Base-by-base conservation (phyloP, 345 rosid species). In the Murraya koenigii region DNA sequence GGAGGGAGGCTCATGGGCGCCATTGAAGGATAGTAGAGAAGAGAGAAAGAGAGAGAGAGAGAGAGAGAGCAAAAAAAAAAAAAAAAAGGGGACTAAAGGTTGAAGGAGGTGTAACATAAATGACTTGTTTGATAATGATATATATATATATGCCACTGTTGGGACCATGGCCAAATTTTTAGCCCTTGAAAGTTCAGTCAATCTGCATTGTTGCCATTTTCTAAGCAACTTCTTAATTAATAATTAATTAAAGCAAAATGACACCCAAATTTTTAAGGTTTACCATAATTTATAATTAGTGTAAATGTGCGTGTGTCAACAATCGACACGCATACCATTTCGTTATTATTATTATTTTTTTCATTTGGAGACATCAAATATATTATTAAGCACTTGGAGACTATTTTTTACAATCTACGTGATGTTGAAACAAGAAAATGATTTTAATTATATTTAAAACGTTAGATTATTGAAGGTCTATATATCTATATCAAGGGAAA, bases 1-100 rank as follows among this genome's bases (percentile, higher is more conserved):
- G 97, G 97, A 69, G 97, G 97, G 72, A 92, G 90, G 76, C 86
- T 92, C 97, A 86, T 86, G 10, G 93, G 91, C 7, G 92, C 91
- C 94, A 88, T 90, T 71, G 68, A 67, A 15, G 33, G 1, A 32
- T 10, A 23, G 66, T 66, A 25, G 8, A 25, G 35, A 47, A 60
- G 66, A 23, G 68, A 62, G 66, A 36, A 69, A 65, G 47, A 64
- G 75, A 68, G 70, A 74, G 63, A 62, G 39, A 30, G 39, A 19
- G 47, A 64, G 75, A 68, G 70, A 74, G 63, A 62, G 39, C n/a
- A n/a, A n/a, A n/a, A n/a, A n/a, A n/a, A n/a, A 30, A 33, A 19
- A 15, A 74, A 69, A 14, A 13, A 58, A 71, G 7, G 68, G 72
- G 84, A 60, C 64, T 77, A 13, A 78, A 35, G 32, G 38, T 36